A percentile compares a stretch with the other conserved stretches of the same genome.
phyloP scores from a whole-genome alignment of 192 early-diverging fungal genomes.

The Jimgerdemannia lactiflua region DNA sequence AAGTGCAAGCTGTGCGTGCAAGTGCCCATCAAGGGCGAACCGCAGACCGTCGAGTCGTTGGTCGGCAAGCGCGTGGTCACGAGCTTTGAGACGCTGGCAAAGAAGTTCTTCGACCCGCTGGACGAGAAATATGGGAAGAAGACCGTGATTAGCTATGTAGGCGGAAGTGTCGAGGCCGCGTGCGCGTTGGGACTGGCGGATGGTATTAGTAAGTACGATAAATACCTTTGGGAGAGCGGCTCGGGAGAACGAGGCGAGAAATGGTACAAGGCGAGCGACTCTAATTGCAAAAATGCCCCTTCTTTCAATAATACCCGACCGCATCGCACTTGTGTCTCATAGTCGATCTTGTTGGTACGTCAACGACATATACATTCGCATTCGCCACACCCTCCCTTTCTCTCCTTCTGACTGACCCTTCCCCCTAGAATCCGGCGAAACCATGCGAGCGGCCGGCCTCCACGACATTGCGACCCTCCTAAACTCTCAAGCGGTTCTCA shows the following conservation, averaged over 20 bases:
- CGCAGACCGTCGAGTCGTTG: constrained; percentile 57
- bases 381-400: background rate
- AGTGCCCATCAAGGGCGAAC: constrained; percentile 64
- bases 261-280: background rate
- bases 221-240: background rate
- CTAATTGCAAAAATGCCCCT: background rate
- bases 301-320: constrained; percentile 1
- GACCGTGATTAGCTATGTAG: constrained; percentile 85
- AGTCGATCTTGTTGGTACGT: constrained; percentile 50
- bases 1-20: constrained; percentile 92
- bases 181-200: constrained; percentile 96
- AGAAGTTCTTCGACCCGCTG: constrained; percentile 68
- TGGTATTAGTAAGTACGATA: constrained; percentile 71
- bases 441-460: constrained; percentile 99
- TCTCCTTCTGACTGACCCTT: constrained; percentile 30
- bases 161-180: constrained; percentile 93
- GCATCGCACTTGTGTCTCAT: background rate
- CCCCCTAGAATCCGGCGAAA: constrained; percentile 91
- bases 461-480: constrained; percentile 84
- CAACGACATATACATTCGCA: background rate
- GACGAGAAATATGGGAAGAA: constrained; percentile 55
- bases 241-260: background rate
- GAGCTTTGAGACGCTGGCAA: constrained; percentile 75
- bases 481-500: constrained; percentile 84
- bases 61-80: constrained; percentile 95